Percentiles rank a stretch among this genome's conserved stretches.
These are phyloP conservation scores for Ustilago trichophora DNA, from an alignment of 1,284 basidiomycete species.

Conservation along the genomic window DNA sequence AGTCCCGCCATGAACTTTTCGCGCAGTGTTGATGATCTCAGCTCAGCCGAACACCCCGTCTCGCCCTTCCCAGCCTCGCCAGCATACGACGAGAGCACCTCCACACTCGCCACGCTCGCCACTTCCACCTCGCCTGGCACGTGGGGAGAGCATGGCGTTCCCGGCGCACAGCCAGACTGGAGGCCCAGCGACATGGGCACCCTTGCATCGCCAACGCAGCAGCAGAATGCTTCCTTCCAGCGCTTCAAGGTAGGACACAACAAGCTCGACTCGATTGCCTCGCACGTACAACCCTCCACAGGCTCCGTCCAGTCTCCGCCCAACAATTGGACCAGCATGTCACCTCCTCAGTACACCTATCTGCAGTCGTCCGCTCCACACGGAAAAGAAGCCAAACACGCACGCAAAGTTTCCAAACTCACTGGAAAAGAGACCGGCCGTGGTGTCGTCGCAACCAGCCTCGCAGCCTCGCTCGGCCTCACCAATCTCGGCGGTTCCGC, in stretches of 20 bases:
- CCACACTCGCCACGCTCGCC: constrained; percentile 15
- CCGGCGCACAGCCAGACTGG: constrained; percentile 30
- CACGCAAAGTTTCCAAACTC: constrained; percentile 50
- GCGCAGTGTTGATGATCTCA: constrained; percentile 59
- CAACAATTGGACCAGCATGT: constrained; percentile 33
- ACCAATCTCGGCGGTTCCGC: constrained; percentile 20
- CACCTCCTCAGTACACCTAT: constrained; percentile 27
- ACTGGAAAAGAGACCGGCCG: constrained; percentile 30
- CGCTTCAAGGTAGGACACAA: constrained; percentile 25
- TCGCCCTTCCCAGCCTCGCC: constrained; percentile 25
- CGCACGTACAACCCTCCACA: constrained; percentile 26
- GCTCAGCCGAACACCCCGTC: constrained; percentile 18
- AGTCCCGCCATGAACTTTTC: constrained; percentile 53
- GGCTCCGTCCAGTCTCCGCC: constrained; percentile 20
- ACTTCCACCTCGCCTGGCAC: constrained; percentile 27
- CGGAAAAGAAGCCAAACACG: constrained; percentile 16
- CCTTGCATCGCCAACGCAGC: constrained; percentile 25
- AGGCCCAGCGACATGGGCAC: constrained; percentile 57
- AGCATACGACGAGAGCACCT: constrained; percentile 31
- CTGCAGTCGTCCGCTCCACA: constrained; percentile 14
- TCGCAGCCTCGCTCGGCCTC: constrained; percentile 29
- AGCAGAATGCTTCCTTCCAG: constrained; percentile 16
- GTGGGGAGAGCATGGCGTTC: constrained; percentile 55
- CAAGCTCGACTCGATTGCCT: constrained; percentile 26
- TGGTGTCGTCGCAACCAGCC: constrained; percentile 20